Evolutionary conservation across 139 green algal species (phyloP), one percentile per base, ranked within the genome.

Genomic region (Penium margaritaceum): DNA sequence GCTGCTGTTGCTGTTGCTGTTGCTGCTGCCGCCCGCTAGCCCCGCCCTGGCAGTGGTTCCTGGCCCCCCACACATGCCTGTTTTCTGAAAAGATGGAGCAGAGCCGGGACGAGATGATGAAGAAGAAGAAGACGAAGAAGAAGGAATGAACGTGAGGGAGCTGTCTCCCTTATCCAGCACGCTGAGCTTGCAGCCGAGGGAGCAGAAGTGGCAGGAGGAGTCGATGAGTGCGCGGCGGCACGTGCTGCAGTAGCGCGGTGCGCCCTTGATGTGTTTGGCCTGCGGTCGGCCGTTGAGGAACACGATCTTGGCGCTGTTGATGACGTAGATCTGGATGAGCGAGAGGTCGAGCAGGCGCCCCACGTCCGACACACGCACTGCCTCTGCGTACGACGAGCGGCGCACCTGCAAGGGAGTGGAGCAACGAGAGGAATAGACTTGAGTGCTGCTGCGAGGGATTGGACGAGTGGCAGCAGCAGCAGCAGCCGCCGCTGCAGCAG

Each of bases 271-370:
- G 54, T 63, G 70, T 37, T 43, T n/a, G 7, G 55, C 21, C 32
- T 94, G 89, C 27, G 89, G 89, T 1, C 89, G 82, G 24, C 86
- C 70, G 0, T 83, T 83, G 33, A 94, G 84, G 76, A 94, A 94
- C 27, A 93, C 62, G 53, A 94, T 91, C 75, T 85, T 82, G 29
- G 85, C 80, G 51, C 82, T 81, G 78, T 94, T 94, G 84, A 94
- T 94, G n/a, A 89, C 82, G 80, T 94, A 94, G n/a, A 86, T 78
- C 79, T 95, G 90, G 53, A 95, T 86, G 34, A 76, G 81, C 0
- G 54, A 47, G 7, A 89, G 79, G 64, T 95, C 87, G 2, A 75
- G 34, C 72, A 67, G 29, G 29, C 30, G 38, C 21, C 37, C 36
- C 5, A 95, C 69, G 61, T 95, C 90, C 4, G 71, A 63, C 27